Conservation (phyloP, 306 rosid genomes). For the barrel medic (Medicago truncatula) region MtrunA17r5.0-ANR NC_053048.1:49578501-49579000, state of each 20-base stretch:
- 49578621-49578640: slow-evolving; percentile 57
- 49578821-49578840: slow-evolving; percentile 70
- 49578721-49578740: slow-evolving; percentile 48
- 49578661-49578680: slow-evolving; percentile 71
- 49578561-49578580: slow-evolving; percentile 57
- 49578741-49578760: slow-evolving; percentile 67
- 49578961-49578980: slow-evolving; percentile 14
- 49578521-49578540: slow-evolving; percentile 52
- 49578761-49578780: slow-evolving; percentile 58
- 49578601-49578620: slow-evolving; percentile 62
- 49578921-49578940: slow-evolving; percentile 55
- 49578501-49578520: background rate
- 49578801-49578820: slow-evolving; percentile 61
- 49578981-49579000: background rate
- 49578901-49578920: slow-evolving; percentile 72
- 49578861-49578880: slow-evolving; percentile 49
- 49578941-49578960: slow-evolving; percentile 76
- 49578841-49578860: slow-evolving; percentile 56
- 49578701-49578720: slow-evolving; percentile 42
- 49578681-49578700: slow-evolving; percentile 64
- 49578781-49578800: slow-evolving; percentile 66
- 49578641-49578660: slow-evolving; percentile 69
- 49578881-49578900: slow-evolving; percentile 59
- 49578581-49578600: slow-evolving; percentile 73
- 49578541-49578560: slow-evolving; percentile 53